Base-by-base conservation (phyloP, 225 moss, liverwort and hornwort genomes). In the Pseudoscleropodium purum region DNA sequence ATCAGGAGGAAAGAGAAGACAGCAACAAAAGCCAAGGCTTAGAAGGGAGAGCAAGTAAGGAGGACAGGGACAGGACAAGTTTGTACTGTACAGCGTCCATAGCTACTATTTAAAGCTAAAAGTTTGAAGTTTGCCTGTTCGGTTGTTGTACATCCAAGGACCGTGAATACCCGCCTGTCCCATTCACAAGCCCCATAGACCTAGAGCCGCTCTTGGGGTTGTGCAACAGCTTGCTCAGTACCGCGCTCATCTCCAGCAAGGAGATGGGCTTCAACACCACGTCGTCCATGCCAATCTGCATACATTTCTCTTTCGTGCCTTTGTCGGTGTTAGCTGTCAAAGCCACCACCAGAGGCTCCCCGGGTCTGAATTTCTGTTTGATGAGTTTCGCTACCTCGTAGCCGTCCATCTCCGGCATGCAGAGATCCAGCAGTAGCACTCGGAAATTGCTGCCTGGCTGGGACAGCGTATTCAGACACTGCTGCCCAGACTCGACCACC, bases 321-420 rank as follows among this genome's bases (percentile, higher is more conserved):
- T 93, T 94, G 89, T 95, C 95, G 41, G 95, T 95, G 82, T 95
- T 94, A 9, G 96, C 96, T 10, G 96, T 96, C 89, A 96, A 86
- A 9, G 96, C 96, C 78, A 96, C 93, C 33, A 96, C 93, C 51
- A 96, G 70, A 23, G 95, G 93, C 60, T 94, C 93, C 88, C 93
- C 93, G 5, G 91, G 81, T n/a, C 95, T 91, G 78, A 93, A 93
- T 56, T 92, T 94, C 87, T 95, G 95, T 84, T 90, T 92, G 89
- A 96, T 95, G 67, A 92, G 77, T 31, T 49, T 93, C 47, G 96
- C 94, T 69, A 94, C 96, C 27, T 94, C 94, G 80, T 93, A 96
- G 41, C 96, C 96, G 87, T 96, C 96, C 96, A 96, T 96, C 92
- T 95, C 96, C 75, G 96, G 96, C 96, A 96, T 96, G 90, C 94